Base-by-base conservation (phyloP, 306 rosid genomes). In the Notholithocarpus densiflorus region DNA sequence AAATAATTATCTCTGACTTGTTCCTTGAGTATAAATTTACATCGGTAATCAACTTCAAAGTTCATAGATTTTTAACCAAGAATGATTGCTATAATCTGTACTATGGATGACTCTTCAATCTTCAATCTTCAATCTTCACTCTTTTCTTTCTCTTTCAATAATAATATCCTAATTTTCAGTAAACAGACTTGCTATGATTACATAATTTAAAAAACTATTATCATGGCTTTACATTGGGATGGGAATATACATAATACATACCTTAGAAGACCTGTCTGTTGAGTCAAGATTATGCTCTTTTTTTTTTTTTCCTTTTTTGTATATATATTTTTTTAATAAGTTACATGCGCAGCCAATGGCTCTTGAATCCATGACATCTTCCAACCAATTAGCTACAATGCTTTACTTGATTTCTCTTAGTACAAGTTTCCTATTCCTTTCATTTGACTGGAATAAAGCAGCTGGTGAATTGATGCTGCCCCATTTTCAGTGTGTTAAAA, bases 1-100 rank as follows among this genome's bases (percentile, higher is more conserved):
- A 89, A 82, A 81, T 77, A 23, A 1, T 56, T 27, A 26, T 64
- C 52, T 52, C 15, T 71, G 12, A n/a, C 52, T n/a, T 15, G 45
- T 17, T 61, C 24, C 4, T 45, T 34, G 52, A 34, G 26, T 68
- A 48, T 7, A 34, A 66, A 0, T 34, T 5, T 32, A 32, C 5
- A 10, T 34, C 0, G 0, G 51, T 8, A 34, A 65, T 32, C 21
- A 31, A 17, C 52, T 66, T 66, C 21, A 4, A 4, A 8, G 48
- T 29, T 8, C 10, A 43, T 8, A 3, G 32, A 29, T 65, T 20
- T 65, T 8, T 66, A 66, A 8, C 48, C 19, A 4, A 66, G 52
- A 66, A 66, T 65, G 48, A 34, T 9, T 19, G 52, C 51, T 66
- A 19, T 10, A 66, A 32, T 66, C 51, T 34, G 51, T 34, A 34